Evolutionary conservation across 257 asterid species (phyloP), one percentile per base, ranked within the genome.

Genomic region (Cruciata laevipes): DNA sequence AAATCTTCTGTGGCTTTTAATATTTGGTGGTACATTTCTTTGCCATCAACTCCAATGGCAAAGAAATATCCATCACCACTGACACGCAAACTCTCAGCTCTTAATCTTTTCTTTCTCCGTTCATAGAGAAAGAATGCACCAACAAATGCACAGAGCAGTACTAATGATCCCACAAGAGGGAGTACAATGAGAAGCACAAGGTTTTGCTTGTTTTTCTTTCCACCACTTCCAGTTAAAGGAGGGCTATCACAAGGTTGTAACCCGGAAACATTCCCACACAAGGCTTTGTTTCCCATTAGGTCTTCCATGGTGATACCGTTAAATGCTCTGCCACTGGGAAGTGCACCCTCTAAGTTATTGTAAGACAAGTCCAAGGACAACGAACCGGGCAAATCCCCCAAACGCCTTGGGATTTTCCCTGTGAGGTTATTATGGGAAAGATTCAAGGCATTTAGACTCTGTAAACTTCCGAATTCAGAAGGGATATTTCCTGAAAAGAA

Each of bases 291-390:
- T 63, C 70, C 66, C 44, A 69, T 49, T 65, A 83, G 40, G 13
- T 71, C 65, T n/a, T 75, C 77, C 21, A 40, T 38, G 10, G 78
- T 20, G 24, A 74, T 68, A 33, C 63, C 68, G n/a, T 14, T 69
- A 68, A 80, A 83, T 3, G 79, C 79, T 27, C 5, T 47, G 49
- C 20, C 74, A 20, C 47, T 24, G 1, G 83, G 87, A 42, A 80
- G 49, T 27, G 79, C 75, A 53, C 87, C 83, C 16, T 68, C 81
- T 27, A 83, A 69, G 69, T 77, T 67, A 75, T 83, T 83, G 75
- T 60, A 67, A 11, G 83, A 83, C 30, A 83, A 11, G 64, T 83
- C 67, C 8, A 83, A 61, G 12, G 44, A 66, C 21, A 38, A 25
- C 47, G 81, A 77, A 58, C 80, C 69, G 17, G 67, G 6, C 42